These are phyloP conservation scores for Aspergillus ibericus DNA, from an alignment of 2,329 filamentous ascomycete species.

Conservation along the genomic window DNA sequence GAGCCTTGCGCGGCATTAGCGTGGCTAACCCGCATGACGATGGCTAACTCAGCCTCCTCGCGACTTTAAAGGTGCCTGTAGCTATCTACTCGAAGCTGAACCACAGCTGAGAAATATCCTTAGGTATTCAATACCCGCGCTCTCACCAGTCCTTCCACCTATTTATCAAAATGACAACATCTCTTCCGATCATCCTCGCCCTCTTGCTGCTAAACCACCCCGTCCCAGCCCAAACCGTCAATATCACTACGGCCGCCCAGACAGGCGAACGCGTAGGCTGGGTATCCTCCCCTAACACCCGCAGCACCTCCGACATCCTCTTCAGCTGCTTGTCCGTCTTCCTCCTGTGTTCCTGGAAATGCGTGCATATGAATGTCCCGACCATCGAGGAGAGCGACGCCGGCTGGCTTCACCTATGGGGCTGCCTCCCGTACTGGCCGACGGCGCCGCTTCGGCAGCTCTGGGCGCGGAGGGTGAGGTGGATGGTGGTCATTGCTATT, in stretches of 20 bases:
- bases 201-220: not conserved
- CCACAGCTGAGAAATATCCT: too few species aligned
- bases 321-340: conserved; percentile 5
- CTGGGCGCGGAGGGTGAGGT: not conserved
- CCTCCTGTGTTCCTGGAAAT: conserved; percentile 9
- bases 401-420: not conserved
- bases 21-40: too few species aligned
- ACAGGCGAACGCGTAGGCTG: not conserved
- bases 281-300: not conserved
- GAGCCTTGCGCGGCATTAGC: too few species aligned
- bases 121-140: too few species aligned
- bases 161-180: not conserved
- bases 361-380: conserved; percentile 5
- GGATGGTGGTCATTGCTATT: too few species aligned
- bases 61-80: too few species aligned
- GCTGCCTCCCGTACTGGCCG: not conserved
- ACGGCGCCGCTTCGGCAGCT: not conserved
- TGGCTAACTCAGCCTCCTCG: too few species aligned
- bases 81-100: too few species aligned
- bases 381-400: conserved; percentile 2
- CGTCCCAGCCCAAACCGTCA: not conserved
- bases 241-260: not conserved
- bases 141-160: too few species aligned
- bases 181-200: not conserved
- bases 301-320: conserved; percentile 10